Evolutionary conservation across 2,329 filamentous ascomycete genomes (phyloP), one percentile per base, ranked within the genome.

Genomic region (Pseudogymnoascus sp.): DNA sequence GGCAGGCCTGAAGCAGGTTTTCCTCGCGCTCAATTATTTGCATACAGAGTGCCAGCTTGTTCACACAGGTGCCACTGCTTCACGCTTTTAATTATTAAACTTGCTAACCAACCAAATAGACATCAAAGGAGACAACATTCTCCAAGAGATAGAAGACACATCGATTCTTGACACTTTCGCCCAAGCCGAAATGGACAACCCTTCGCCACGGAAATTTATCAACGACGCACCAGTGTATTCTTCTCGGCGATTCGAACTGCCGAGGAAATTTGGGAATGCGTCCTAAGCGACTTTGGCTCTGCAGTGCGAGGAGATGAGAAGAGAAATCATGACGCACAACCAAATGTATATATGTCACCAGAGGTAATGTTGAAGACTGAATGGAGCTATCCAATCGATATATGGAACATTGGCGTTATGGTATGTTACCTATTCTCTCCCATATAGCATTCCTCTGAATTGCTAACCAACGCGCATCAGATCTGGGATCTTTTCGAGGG

Each of bases 391-490:
- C 70, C 73, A 7, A 71, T 79, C 16, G 80, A 83, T 68, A 78
- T 83, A 62, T 83, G 80, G 80, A 82, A 80, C 64, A 73, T 74
- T 1, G 79, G 78, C 5, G 78, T 75, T 63, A 75, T 82, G 79
- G 78, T 80, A 33, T 60, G 11, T 11, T 25, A 3, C 42, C 10
- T 47, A 23, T 47, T 47, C 5, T 23, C 18, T 23, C 18, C 18
- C 11, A 0, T 7, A 23, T 23, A 2, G 42, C 42, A 44, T 10
- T 44, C 10, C 6, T 18, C 16, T 2, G 3, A 42, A 11, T 10
- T 14, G 18, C 16, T 5, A 4, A 4, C 38, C 18, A 12, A 53
- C 7, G 8, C 31, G 1, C 8, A 18, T 18, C 8, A 80, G 78
- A 75, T 80, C 33, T 83, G 79, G 80, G 72, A 82, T 61, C 47